Percentiles rank a stretch among this genome's conserved stretches.
Evolutionary conservation across 106 monocot genomes (phyloP).

Genomic region (Phalaenopsis equestris): DNA sequence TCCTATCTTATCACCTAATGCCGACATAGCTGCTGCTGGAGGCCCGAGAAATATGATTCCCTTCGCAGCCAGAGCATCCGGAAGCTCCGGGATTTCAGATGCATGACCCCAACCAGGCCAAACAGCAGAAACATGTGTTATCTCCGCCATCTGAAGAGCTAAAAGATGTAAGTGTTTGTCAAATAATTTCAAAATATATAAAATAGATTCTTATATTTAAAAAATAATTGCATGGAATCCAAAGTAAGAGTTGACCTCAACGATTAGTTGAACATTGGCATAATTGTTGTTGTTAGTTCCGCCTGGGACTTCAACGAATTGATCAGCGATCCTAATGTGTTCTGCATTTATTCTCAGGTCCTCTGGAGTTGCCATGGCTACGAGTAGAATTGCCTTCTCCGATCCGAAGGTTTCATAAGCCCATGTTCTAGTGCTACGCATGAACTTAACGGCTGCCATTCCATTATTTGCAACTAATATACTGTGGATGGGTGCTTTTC

Average conservation of each 20-base stretch:
- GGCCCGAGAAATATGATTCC: constrained; percentile 98
- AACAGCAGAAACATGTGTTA: constrained; percentile 89
- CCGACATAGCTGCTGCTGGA: constrained; percentile 82
- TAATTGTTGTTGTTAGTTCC: constrained; percentile 99
- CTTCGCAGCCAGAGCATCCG: constrained; percentile 71
- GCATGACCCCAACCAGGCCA: constrained; percentile 99
- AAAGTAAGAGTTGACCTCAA: constrained; percentile 57
- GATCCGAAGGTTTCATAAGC: constrained; percentile 90
- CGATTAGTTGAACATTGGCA: constrained; percentile 99
- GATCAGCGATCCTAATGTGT: constrained; percentile 97
- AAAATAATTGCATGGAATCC: not conserved
- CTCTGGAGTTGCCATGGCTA: constrained; percentile 97
- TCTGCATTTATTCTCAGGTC: constrained; percentile 97
- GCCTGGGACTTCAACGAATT: constrained; percentile 96
- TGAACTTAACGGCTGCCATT: constrained; percentile 98
- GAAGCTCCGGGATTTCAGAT: constrained; percentile 97
- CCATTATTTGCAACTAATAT: constrained; percentile 97
- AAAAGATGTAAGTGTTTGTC: not conserved
- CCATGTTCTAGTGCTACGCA: constrained; percentile 88
- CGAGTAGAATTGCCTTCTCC: constrained; percentile 87
- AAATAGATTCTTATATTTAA: not conserved
- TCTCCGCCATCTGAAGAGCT: constrained; percentile 69
- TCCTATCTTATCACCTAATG: constrained; percentile 96
- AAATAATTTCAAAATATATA: not conserved
- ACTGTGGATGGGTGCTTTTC: constrained; percentile 84